phyloP scores from a whole-genome alignment of 1,139 yeast genomes.

The Diutina rugosa region DNA sequence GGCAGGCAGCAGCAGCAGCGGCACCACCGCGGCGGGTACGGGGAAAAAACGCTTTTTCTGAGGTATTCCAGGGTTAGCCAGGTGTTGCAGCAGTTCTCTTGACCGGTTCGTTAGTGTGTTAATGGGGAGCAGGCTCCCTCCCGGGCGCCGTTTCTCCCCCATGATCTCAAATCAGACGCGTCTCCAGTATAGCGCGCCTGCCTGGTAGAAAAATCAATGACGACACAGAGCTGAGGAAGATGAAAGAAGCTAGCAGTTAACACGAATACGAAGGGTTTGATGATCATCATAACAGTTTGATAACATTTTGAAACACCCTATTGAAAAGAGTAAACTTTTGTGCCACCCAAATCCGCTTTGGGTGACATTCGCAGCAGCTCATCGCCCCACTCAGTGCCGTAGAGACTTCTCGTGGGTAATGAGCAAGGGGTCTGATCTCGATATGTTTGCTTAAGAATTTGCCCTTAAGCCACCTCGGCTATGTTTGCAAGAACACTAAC shows the following conservation, averaged over 20 bases:
- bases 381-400: background rate
- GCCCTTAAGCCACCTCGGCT: no score
- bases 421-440: no score
- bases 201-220: background rate
- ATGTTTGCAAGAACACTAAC: no score
- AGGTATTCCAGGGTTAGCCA: background rate
- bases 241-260: no score
- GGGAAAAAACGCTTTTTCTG: background rate
- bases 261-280: no score
- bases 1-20: background rate
- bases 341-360: no score
- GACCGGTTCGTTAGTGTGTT: background rate
- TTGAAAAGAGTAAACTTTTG: no score
- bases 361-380: background rate
- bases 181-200: background rate
- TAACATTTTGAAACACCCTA: no score
- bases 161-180: background rate
- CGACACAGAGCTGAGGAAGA: no score
- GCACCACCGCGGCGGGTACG: background rate
- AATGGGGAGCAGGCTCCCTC: background rate
- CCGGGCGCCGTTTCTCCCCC: constrained; percentile 2
- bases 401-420: no score
- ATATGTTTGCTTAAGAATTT: no score
- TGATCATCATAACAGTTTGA: no score
- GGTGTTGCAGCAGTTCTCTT: background rate